Evolutionary conservation across 2,329 filamentous ascomycete genomes (phyloP).

Genomic region (Penicillium palitans): DNA sequence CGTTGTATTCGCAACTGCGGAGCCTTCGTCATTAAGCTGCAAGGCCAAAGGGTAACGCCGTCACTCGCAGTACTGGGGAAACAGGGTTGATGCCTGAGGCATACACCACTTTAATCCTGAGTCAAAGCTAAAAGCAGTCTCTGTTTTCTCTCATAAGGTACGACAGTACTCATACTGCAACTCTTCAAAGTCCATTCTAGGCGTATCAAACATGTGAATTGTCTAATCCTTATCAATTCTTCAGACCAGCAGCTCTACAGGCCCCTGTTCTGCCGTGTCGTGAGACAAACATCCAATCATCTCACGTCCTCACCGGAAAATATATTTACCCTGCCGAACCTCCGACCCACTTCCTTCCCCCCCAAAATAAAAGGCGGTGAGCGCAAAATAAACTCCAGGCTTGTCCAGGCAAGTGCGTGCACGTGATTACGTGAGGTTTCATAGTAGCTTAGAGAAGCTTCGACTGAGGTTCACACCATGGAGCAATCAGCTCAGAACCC

Average conservation of each 20-base stretch:
- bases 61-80: constrained; percentile 19
- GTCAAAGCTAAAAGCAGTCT: constrained; percentile 1
- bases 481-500: constrained; percentile 37
- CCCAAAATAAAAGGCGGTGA: constrained; percentile 16
- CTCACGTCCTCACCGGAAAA: constrained; percentile 3
- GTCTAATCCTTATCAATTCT: constrained; percentile 17
- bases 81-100: constrained; percentile 22
- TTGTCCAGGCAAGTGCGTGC: not conserved
- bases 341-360: not conserved
- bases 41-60: constrained; percentile 17
- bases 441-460: constrained; percentile 12
- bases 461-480: constrained; percentile 30
- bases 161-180: constrained; percentile 13
- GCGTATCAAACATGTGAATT: constrained; percentile 11
- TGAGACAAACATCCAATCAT: constrained; percentile 10
- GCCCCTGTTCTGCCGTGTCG: constrained; percentile 8
- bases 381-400: not conserved
- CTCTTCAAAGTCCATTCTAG: constrained; percentile 5
- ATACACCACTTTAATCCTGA: constrained; percentile 3
- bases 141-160: constrained; percentile 11
- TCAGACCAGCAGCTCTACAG: constrained; percentile 11
- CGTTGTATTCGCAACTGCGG: constrained; percentile 19
- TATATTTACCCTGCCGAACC: not conserved
- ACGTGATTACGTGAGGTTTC: constrained; percentile 14
- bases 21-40: constrained; percentile 16